A percentile compares a stretch with the other conserved stretches of the same genome.
phyloP scores from a whole-genome alignment of 805 yeast genomes.

The Yamadazyma insecticola region DNA sequence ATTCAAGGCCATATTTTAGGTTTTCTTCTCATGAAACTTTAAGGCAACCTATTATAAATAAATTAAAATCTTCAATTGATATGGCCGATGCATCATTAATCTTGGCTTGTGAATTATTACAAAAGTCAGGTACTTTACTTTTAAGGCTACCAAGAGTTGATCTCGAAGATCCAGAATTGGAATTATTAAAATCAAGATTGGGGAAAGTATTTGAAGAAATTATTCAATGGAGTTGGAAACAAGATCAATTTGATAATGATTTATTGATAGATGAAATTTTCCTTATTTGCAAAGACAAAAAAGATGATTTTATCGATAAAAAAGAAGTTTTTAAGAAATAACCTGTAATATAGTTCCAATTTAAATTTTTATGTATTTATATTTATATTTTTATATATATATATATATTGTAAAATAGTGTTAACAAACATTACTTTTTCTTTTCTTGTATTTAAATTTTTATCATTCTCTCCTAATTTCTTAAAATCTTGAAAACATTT shows the following conservation, averaged over 20 bases:
- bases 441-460: too few relatives aligned
- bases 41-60: constrained; percentile 19
- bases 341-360: not conserved
- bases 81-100: constrained; percentile 37
- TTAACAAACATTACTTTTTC: too few relatives aligned
- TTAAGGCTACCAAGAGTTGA: constrained; percentile 23
- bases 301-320: constrained; percentile 11
- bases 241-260: constrained; percentile 1
- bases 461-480: too few relatives aligned
- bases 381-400: too few relatives aligned
- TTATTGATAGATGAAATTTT: constrained; percentile 15
- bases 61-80: constrained; percentile 28
- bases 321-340: constrained; percentile 7
- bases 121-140: constrained; percentile 27
- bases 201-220: constrained; percentile 23
- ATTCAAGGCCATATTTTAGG: constrained; percentile 30
- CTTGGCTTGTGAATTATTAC: constrained; percentile 23
- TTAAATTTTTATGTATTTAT: too few relatives aligned
- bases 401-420: too few relatives aligned
- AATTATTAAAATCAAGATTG: constrained; percentile 19
- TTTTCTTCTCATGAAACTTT: constrained; percentile 21
- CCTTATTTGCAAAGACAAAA: constrained; percentile 25
- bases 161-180: constrained; percentile 24
- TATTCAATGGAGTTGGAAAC: constrained; percentile 11
- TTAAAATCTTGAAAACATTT: too few relatives aligned